Base-by-base conservation (phyloP, 306 rosid species). In the Albizia julibrissin region DNA sequence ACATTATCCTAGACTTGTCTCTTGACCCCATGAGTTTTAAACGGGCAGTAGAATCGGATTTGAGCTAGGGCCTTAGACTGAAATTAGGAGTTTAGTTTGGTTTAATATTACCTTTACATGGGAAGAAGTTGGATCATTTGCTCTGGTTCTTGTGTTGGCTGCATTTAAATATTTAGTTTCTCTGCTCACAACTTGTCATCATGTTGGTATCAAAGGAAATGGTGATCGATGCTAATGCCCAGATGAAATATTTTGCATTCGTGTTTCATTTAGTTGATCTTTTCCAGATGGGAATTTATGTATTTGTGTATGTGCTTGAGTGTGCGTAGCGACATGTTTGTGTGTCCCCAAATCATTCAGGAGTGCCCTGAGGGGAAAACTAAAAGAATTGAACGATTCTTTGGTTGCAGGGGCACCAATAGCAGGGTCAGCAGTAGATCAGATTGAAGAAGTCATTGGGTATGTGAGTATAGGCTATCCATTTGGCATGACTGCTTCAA, bases 391-490 rank as follows among this genome's bases (percentile, higher is more conserved):
- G 49, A 22, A 42, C 31, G 4, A 26, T n/a, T 79, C 22, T 50
- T 61, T 15, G 44, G 79, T 76, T 62, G 47, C 90, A 96, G 99
- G 99, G 27, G 98, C 97, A 6, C 99, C 98, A 18, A 90, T 93
- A 79, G 92, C 99, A 22, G 98, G 99, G n/a, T 92, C 97, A 40
- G 91, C 99, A 1, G 94, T 91, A 65, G 95, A 92, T 89, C 89
- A 91, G 87, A 83, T 93, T 15, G 92, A 92, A 44, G 85, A 91
- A 66, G 98, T 90, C 12, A 91, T 96, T 59, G 99, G 91, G n/a
- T 92, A 96, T 86, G 90, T 92, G 37, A 87, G 98, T 83, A 87
- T 96, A 66, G 99, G 99, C 14, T 96, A 93, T 82, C 99, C 99
- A 47, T 96, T 96, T n/a, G 99, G 99, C 80, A 76, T 92, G 80